Conservation (phyloP, 805 yeast species). For the Hagleromyces aurorensis region DNA sequence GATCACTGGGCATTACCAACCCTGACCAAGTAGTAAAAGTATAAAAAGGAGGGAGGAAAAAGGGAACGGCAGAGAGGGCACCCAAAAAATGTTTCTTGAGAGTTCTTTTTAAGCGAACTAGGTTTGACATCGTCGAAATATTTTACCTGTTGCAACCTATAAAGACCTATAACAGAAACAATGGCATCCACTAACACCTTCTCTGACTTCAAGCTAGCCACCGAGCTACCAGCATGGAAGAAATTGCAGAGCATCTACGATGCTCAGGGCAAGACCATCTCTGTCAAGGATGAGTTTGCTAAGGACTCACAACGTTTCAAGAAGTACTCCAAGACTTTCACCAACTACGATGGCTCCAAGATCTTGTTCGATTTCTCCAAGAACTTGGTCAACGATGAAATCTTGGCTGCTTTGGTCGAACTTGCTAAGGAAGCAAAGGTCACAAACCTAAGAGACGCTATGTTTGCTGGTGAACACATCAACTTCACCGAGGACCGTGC, state of each 20-base stretch:
- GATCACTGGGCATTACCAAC: too few species aligned
- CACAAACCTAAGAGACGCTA: slow-evolving; percentile 76
- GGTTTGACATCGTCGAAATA: too few species aligned
- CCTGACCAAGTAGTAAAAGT: too few species aligned
- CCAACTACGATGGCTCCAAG: slow-evolving; percentile 79
- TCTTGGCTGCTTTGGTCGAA: slow-evolving; percentile 55
- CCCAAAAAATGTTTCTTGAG: too few species aligned
- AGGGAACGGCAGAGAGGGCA: too few species aligned
- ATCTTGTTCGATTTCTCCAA: slow-evolving; percentile 93
- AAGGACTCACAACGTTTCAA: slow-evolving; percentile 67
- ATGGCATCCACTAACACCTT: slow-evolving; percentile 27
- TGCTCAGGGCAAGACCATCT: slow-evolving; percentile 57
- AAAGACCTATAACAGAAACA: too few species aligned
- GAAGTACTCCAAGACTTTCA: slow-evolving; percentile 69
- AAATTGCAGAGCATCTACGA: slow-evolving; percentile 66
- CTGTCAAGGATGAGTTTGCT: slow-evolving; percentile 70
- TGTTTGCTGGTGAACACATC: slow-evolving; percentile 91
- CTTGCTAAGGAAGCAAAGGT: slow-evolving; percentile 89
- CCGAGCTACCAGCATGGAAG: slow-evolving; percentile 81
- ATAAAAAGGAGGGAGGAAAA: too few species aligned
- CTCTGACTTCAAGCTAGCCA: slow-evolving; percentile 49
- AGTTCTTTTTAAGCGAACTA: too few species aligned
- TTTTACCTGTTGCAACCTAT: too few species aligned
- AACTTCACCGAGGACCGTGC: slow-evolving; percentile 96
- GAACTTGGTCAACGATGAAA: slow-evolving; percentile 84